phyloP scores from a whole-genome alignment of 441 rosid species.

The Syzygium syzygioides region DNA sequence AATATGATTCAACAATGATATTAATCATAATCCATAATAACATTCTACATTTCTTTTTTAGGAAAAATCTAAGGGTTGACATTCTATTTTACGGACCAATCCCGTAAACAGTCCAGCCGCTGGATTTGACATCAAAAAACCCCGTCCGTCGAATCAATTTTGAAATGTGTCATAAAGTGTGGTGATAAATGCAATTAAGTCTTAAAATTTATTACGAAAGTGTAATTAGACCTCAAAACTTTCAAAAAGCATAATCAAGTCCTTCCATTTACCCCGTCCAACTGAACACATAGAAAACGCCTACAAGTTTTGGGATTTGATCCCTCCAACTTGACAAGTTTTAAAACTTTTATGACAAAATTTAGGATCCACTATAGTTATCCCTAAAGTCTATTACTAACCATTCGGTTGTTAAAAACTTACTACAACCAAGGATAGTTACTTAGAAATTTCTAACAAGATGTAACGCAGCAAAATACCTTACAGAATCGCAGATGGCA shows the following conservation, averaged over 20 bases:
- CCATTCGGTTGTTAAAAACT: not conserved
- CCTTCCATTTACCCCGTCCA: too few species aligned
- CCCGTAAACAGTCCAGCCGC: not conserved
- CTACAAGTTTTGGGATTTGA: too few species aligned
- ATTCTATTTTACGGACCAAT: not conserved
- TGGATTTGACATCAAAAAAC: not conserved
- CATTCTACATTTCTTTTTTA: not conserved
- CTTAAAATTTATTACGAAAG: too few species aligned
- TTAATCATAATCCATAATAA: not conserved
- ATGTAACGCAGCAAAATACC: not conserved
- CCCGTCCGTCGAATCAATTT: fast-evolving
- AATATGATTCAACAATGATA: not conserved
- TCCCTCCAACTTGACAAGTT: too few species aligned
- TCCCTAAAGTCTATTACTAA: not conserved
- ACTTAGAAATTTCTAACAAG: not conserved
- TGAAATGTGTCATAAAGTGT: not conserved
- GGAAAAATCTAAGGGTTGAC: not conserved
- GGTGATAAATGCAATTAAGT: too few species aligned
- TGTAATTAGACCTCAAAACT: too few species aligned
- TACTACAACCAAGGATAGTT: not conserved
- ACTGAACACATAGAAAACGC: too few species aligned
- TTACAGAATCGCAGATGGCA: not conserved
- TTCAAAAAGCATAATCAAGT: too few species aligned
- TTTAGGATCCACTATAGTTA: too few species aligned
- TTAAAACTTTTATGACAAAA: too few species aligned